Evolutionary conservation across 345 rosid genomes (phyloP).

Genomic region (Aethionema arabicum): DNA sequence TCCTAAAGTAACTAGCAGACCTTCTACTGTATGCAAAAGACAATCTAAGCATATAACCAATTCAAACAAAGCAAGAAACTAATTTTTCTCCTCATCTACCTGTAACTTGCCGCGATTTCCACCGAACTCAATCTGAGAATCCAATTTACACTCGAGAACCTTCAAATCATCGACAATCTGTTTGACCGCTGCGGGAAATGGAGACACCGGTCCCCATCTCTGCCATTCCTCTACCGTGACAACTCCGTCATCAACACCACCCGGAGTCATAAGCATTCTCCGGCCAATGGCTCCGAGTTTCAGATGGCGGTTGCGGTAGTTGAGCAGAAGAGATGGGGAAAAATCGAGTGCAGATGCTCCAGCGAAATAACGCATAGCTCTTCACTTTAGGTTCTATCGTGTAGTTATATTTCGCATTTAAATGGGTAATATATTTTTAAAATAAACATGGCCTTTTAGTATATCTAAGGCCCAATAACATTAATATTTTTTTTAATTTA

Average conservation of each 20-base stretch:
- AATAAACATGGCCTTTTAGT: slow-evolving; percentile 2
- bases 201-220: slow-evolving; percentile 74
- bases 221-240: slow-evolving; percentile 69
- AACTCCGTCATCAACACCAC: slow-evolving; percentile 33
- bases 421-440: neutral
- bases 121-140: slow-evolving; percentile 67
- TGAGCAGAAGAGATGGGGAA: slow-evolving; percentile 34
- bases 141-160: slow-evolving; percentile 54
- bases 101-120: slow-evolving; percentile 83
- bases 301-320: slow-evolving; percentile 39
- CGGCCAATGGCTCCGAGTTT: slow-evolving; percentile 29
- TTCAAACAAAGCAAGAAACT: slow-evolving; percentile 8
- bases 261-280: slow-evolving; percentile 33
- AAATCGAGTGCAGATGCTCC: slow-evolving; percentile 34
- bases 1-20: neutral
- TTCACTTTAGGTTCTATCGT: slow-evolving; percentile 12
- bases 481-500: neutral
- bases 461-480: slow-evolving; percentile 3
- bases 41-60: slow-evolving; percentile 7
- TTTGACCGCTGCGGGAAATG: slow-evolving; percentile 61
- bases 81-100: slow-evolving; percentile 38
- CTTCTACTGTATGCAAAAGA: neutral
- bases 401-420: neutral
- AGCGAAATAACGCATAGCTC: slow-evolving; percentile 28
- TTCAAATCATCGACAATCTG: slow-evolving; percentile 70